Percentiles rank a stretch among this genome's conserved stretches.
Evolutionary conservation across 2,329 filamentous ascomycete genomes (phyloP).

Genomic region (Ophioceras dolichostomum): DNA sequence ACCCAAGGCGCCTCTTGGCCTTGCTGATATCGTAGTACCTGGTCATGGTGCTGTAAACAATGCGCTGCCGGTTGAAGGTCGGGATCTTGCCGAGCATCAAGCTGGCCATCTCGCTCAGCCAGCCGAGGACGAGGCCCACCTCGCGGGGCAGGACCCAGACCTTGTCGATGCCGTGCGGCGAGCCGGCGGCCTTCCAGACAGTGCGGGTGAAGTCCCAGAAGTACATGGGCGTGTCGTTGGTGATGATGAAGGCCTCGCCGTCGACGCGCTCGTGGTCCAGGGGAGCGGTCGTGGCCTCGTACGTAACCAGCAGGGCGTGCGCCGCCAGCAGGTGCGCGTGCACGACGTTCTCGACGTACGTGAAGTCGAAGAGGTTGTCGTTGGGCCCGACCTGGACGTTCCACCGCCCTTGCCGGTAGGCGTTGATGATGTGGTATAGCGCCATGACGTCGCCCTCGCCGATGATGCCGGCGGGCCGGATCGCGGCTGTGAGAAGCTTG

Average conservation of each 20-base stretch:
- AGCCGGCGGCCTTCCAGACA: conserved; percentile 57
- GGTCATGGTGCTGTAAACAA: conserved; percentile 60
- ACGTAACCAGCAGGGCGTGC: conserved; percentile 53
- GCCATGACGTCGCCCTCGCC: conserved; percentile 77
- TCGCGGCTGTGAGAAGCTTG: conserved; percentile 61
- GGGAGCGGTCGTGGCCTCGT: conserved; percentile 42
- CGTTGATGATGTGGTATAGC: conserved; percentile 60
- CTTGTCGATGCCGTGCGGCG: conserved; percentile 34
- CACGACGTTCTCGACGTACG: conserved; percentile 50
- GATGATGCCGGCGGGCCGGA: conserved; percentile 83
- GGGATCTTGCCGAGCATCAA: conserved; percentile 36
- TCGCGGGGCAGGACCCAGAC: conserved; percentile 43
- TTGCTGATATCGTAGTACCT: conserved; percentile 69
- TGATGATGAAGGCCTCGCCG: conserved; percentile 82
- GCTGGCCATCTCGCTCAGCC: conserved; percentile 38
- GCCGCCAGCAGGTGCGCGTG: conserved; percentile 78
- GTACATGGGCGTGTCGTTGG: conserved; percentile 78
- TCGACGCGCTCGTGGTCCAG: conserved; percentile 63
- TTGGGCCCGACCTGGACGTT: conserved; percentile 68
- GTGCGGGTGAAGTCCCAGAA: conserved; percentile 82
- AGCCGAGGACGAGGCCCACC: conserved; percentile 38
- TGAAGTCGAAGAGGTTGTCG: conserved; percentile 52
- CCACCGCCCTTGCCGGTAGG: conserved; percentile 56
- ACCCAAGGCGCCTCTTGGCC: conserved; percentile 58
- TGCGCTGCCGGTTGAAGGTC: conserved; percentile 45